Evolutionary conservation across 2,329 filamentous ascomycete genomes (phyloP), one percentile per base, ranked within the genome.

Genomic region (Lecanicillium sp.): DNA sequence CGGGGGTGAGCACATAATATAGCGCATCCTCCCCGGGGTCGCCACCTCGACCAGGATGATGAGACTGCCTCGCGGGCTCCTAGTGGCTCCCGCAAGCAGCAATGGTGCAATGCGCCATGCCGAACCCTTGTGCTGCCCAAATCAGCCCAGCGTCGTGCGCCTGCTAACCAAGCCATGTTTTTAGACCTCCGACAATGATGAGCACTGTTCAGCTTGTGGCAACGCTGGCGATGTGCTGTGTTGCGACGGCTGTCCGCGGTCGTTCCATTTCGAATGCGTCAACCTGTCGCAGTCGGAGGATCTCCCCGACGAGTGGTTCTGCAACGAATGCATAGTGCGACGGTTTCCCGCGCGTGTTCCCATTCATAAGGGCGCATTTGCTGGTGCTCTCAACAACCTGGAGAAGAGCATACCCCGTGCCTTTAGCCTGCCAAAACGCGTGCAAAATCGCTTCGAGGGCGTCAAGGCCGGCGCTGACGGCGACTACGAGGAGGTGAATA

Each of bases 201-300:
- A 97, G 59, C 83, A 84, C 55, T 98, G 90, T 66, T 82, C 82
- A 45, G 79, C 87, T 33, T 98, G 92, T 64, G 79, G 82, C 53
- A 84, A 84, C 46, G 84, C 79, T 49, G 90, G 90, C 41, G 79
- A 87, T 50, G 75, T 98, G 46, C 74, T 97, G 48, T 96, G 89
- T 64, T 98, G 92, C 61, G 92, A 97, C 65, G 86, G 84, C 46
- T 98, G 92, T 64, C 77, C 82, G 44, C 79, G 87, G 49, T 87
- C 89, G 5, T 96, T 94, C 62, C 92, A 97, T 62, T 87, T 92
- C 57, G 73, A 77, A 43, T 97, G 92, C 59, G 78, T 92, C 49
- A 84, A 94, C 59, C 88, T 90, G 45, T 83, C 87, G 29, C 68
- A 87, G 49, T 72, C 79, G 40, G 72, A 77, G 36, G 69, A 72